Base-by-base conservation (phyloP, 2,329 filamentous ascomycete species). In the Venturia asperata region DNA sequence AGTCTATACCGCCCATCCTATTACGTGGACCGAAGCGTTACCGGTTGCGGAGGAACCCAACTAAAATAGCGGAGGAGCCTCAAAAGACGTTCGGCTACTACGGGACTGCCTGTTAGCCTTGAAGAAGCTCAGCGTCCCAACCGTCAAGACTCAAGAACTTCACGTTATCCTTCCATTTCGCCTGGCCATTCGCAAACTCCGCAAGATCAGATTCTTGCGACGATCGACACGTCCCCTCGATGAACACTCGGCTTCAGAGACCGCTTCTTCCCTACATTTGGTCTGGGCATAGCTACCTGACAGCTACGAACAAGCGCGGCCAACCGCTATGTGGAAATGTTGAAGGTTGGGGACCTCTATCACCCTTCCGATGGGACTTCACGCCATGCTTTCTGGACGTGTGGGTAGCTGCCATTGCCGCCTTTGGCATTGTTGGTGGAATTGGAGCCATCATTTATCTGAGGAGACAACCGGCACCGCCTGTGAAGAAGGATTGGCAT, bases 341-440 rank as follows among this genome's bases (percentile, higher is more conserved):
- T 64, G 93, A 97, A 77, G 95, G 94, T 72, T 99, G 94, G 94
- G 95, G 95, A 0, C 94, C 94, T 27, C 74, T 99, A 74, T 97
- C 92, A 77, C 87, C 87, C 43, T 82, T 87, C 70, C 84, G 93
- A 75, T 97, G 91, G 77, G 94, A 99, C 78, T 92, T 99, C 72
- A 97, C 94, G 19, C 93, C 94, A 49, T 99, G 94, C 80, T 99
- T 99, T 74, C 87, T 97, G 71, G 95, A 99, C 75, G 85, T 96
- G 27, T 92, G 91, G 85, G 85, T 97, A 66, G 85, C 89, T 42
- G 78, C 83, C 1, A 90, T 96, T 37, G 90, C 91, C 10, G 82
- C 82, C 17, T 95, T 88, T 78, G 92, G 93, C 19, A 81, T 97
- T 30, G 65, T 97, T 30, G 83, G 88, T 68, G 94, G 94, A 66